phyloP scores from a whole-genome alignment of 345 rosid species.

The Hirschfeldia incana region DNA sequence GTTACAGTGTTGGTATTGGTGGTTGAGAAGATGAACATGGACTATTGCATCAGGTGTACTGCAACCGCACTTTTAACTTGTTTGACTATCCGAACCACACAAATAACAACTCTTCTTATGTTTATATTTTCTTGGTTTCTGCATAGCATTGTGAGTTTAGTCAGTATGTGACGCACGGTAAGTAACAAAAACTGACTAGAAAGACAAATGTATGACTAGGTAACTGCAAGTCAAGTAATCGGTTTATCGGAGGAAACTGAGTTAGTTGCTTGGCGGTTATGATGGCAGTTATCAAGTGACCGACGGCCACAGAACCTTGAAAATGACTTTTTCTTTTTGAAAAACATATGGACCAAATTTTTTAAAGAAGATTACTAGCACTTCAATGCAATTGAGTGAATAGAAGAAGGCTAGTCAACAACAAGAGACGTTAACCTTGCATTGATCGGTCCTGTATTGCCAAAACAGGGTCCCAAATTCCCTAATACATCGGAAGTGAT shows the following conservation, averaged over 20 bases:
- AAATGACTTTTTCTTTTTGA: not conserved
- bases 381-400: conserved; percentile 10
- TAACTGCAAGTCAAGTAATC: not conserved
- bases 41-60: conserved; percentile 8
- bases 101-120: not conserved
- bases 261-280: not conserved
- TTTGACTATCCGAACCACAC: not conserved
- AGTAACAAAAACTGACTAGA: not conserved
- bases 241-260: not conserved
- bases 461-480: not conserved
- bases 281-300: not conserved
- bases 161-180: not conserved
- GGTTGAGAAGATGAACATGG: conserved; percentile 26
- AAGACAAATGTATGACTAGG: not conserved
- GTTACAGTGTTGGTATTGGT: conserved; percentile 18
- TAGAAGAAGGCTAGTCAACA: not conserved
- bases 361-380: not conserved
- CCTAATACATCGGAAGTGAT: conserved; percentile 8
- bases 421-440: conserved; percentile 1
- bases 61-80: not conserved
- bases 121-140: not conserved
- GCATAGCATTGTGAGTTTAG: not conserved
- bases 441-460: conserved; percentile 5
- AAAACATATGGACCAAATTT: not conserved
- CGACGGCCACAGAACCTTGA: conserved; percentile 1